Evolutionary conservation across 257 asterid species (phyloP).

Genomic region (Solanum tarapatanum): DNA sequence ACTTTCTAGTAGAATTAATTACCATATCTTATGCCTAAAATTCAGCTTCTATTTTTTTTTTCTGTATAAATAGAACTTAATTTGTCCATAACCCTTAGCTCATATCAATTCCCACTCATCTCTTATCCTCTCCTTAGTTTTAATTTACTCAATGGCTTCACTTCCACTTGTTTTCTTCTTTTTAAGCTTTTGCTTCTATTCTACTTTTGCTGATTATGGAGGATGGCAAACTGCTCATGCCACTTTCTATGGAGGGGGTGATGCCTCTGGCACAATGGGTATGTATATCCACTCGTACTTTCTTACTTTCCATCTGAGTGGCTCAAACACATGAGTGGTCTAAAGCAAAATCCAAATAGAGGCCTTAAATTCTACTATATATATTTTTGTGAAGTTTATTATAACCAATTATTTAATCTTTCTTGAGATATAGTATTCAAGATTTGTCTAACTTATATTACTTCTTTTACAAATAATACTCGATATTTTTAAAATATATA

Average conservation of each 20-base stretch:
- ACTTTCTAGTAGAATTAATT: not conserved
- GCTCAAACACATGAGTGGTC: not conserved
- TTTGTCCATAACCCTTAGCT: slow-evolving; percentile 1
- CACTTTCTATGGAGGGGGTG: slow-evolving; percentile 74
- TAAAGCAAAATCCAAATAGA: not conserved
- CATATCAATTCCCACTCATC: not conserved
- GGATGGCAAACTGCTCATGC: slow-evolving; percentile 67
- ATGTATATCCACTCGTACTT: slow-evolving; percentile 15
- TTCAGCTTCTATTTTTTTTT: slow-evolving; percentile 2
- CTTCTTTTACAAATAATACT: not conserved
- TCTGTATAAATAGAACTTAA: slow-evolving; percentile 30
- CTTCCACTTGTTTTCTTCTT: slow-evolving; percentile 14
- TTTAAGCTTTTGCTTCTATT: slow-evolving; percentile 11
- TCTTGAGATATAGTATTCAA: not conserved
- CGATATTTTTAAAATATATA: too few relatives aligned
- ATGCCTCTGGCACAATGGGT: slow-evolving; percentile 87
- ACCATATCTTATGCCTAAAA: not conserved
- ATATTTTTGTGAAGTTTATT: not conserved
- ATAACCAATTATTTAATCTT: too few relatives aligned
- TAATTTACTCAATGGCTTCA: slow-evolving; percentile 24
- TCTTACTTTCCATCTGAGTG: not conserved
- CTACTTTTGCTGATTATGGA: slow-evolving; percentile 30
- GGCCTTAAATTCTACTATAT: not conserved
- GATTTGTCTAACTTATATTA: not conserved
- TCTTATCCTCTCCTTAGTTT: not conserved